These are phyloP conservation scores for Naganishia kalamii DNA, from an alignment of 768 basidiomycete genomes.

Conservation along the genomic window DNA sequence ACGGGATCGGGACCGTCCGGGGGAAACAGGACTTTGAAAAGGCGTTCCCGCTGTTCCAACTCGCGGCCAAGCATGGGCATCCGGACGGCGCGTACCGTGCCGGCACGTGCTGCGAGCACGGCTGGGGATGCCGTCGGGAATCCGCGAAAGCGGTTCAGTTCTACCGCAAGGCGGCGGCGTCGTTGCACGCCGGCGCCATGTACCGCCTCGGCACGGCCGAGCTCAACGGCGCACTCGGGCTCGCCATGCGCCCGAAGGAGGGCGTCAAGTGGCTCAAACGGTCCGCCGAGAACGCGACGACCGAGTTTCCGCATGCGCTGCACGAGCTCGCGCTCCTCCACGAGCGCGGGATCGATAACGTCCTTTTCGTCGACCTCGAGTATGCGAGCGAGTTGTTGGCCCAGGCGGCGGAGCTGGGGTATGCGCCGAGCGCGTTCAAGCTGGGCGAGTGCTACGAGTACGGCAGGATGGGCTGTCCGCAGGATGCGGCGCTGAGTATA, in stretches of 20 bases:
- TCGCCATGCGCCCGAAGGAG: constrained; percentile 81
- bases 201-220: constrained; percentile 94
- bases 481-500: constrained; percentile 92
- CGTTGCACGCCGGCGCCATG: constrained; percentile 88
- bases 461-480: constrained; percentile 95
- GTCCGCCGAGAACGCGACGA: constrained; percentile 77
- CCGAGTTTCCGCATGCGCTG: constrained; percentile 91
- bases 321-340: constrained; percentile 91
- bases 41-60: constrained; percentile 89
- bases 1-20: constrained; percentile 90
- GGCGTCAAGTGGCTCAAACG: constrained; percentile 99
- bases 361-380: constrained; percentile 91
- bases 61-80: constrained; percentile 94
- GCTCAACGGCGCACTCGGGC: constrained; percentile 86
- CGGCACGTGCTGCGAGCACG: constrained; percentile 96
- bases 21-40: constrained; percentile 92
- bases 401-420: constrained; percentile 89
- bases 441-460: constrained; percentile 99
- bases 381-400: constrained; percentile 91
- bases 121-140: constrained; percentile 94
- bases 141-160: constrained; percentile 84
- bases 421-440: constrained; percentile 90
- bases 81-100: constrained; percentile 91
- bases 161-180: constrained; percentile 84
- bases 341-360: constrained; percentile 96